Evolutionary conservation across 2,329 filamentous ascomycete genomes (phyloP), one percentile per base, ranked within the genome.

Genomic region (Plectosphaerella sp.): DNA sequence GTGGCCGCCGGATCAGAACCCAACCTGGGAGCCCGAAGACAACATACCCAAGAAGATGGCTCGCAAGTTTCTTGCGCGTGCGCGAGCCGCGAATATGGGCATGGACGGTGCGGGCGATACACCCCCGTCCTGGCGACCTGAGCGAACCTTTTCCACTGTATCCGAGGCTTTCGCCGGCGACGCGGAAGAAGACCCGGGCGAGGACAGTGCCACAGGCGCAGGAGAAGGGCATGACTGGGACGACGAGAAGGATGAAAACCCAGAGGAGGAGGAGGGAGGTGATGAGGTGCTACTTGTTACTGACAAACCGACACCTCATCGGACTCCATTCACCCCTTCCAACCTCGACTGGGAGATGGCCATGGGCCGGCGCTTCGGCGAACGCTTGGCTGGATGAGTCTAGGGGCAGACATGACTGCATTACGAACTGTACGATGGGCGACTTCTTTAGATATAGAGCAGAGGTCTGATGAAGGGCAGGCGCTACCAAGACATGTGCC

Each of bases 21-120:
- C 78, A 0, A 78, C 79, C 0, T 84, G 80, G 80, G 80, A 84
- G 58, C 80, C 79, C 0, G 73, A 76, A 55, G 71, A 71, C 4
- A 80, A 82, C 49, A 72, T 84, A 3, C 63, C 75, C 0, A 52
- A 61, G 0, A 53, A 53, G 0, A 59, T 82, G 39, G 65, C 81
- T 2, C 65, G 62, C 7, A 64, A 64, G 3, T 83, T 75, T 52
- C 55, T 72, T 5, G 53, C 64, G 9, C 28, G 11, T 22, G 71
- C 68, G 47, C 57, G 58, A 12, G 50, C 45, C 3, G 64, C 58
- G 18, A 63, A 61, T 45, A 65, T 64, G 54, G 54, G 56, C 12
- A 53, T 51, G 48, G 42, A 52, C 41, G 20, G 48, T 6, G 42
- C 22, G 8, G 14, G 35, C 9, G 49, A 46, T 20, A 56, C 56